These are phyloP conservation scores for Phytophthora podocarpi DNA, from an alignment of 352 stramenopile genomes.

Conservation along the genomic window DNA sequence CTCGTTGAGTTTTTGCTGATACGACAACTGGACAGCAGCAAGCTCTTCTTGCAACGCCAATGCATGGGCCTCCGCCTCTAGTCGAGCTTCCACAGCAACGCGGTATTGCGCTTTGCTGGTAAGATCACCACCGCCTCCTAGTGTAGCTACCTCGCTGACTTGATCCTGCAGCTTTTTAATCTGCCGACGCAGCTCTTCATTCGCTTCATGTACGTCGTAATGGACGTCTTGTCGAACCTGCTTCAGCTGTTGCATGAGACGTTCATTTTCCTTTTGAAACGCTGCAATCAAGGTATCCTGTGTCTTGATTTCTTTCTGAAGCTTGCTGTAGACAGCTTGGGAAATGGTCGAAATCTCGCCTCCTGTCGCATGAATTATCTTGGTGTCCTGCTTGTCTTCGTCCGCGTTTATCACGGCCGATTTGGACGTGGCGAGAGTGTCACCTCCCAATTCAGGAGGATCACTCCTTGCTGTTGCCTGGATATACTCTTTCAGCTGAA, in stretches of 20 bases:
- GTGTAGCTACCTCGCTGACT: slow-evolving; percentile 16
- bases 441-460: neutral
- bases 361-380: neutral
- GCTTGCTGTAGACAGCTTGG: slow-evolving; percentile 17
- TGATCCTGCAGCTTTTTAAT: slow-evolving; percentile 48
- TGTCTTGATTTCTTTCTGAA: slow-evolving; percentile 71
- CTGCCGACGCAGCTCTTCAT: slow-evolving; percentile 61
- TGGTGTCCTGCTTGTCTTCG: neutral
- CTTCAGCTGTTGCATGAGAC: slow-evolving; percentile 81
- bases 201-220: slow-evolving; percentile 80
- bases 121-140: slow-evolving; percentile 19
- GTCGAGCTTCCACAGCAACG: slow-evolving; percentile 61
- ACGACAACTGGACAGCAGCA: slow-evolving; percentile 24
- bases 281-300: slow-evolving; percentile 81
- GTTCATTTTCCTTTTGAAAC: slow-evolving; percentile 85
- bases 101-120: slow-evolving; percentile 54
- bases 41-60: slow-evolving; percentile 70
- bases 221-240: slow-evolving; percentile 59
- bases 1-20: slow-evolving; percentile 69
- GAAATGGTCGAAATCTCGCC: slow-evolving; percentile 1
- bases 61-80: slow-evolving; percentile 63
- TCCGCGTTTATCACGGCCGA: neutral
- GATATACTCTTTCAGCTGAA: slow-evolving; percentile 71
- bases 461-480: slow-evolving; percentile 28
- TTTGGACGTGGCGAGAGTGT: neutral